These are phyloP conservation scores for Pelargonium australe DNA, from an alignment of 441 rosid species.

Conservation along the genomic window DNA sequence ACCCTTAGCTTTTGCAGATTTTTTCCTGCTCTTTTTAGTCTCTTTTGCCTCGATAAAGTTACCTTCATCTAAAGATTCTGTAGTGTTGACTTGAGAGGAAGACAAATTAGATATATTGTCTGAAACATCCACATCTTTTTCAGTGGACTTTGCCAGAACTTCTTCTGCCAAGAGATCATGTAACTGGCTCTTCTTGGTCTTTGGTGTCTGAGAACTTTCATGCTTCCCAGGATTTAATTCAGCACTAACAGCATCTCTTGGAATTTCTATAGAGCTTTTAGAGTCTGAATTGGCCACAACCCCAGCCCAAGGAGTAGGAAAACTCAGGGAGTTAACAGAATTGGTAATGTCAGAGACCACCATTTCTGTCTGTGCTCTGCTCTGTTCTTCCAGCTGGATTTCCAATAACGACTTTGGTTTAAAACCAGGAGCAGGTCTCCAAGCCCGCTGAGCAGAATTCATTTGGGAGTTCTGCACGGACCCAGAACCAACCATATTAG, in stretches of 20 bases:
- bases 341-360: constrained; percentile 46
- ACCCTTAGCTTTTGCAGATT: constrained; percentile 73
- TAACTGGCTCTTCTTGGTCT: constrained; percentile 57
- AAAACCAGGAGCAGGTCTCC: constrained; percentile 99
- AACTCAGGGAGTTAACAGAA: constrained; percentile 37
- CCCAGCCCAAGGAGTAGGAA: constrained; percentile 74
- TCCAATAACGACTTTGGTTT: constrained; percentile 90
- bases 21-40: constrained; percentile 82
- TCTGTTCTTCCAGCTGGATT: constrained; percentile 93
- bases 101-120: constrained; percentile 29
- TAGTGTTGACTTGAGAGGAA: constrained; percentile 24
- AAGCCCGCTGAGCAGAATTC: constrained; percentile 56
- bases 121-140: constrained; percentile 40
- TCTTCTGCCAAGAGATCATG: constrained; percentile 67
- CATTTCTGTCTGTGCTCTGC: constrained; percentile 54
- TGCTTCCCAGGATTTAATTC: constrained; percentile 38
- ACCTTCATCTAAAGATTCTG: constrained; percentile 48
- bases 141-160: constrained; percentile 49
- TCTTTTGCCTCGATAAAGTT: constrained; percentile 90
- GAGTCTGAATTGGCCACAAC: constrained; percentile 51
- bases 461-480: constrained; percentile 31
- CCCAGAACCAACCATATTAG: constrained; percentile 22
- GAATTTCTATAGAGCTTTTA: constrained; percentile 41
- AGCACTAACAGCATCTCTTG: constrained; percentile 29
- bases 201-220: constrained; percentile 38